Base-by-base conservation (phyloP, 2,329 filamentous ascomycete genomes). In the Zasmidium cellare region DNA sequence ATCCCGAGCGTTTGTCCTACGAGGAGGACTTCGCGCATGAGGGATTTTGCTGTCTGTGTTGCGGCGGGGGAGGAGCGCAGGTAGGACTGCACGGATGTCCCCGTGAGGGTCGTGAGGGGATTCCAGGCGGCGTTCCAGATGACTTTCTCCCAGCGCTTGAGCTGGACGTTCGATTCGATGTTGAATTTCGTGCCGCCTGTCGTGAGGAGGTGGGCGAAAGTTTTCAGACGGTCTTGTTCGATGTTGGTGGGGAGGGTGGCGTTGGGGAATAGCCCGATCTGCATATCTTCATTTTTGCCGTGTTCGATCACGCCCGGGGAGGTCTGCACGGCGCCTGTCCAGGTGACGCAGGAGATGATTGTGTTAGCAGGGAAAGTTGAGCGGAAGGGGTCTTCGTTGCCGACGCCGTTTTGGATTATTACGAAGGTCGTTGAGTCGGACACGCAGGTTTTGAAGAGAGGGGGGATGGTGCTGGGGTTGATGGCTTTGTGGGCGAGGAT, bases 351-450 rank as follows among this genome's bases (percentile, higher is more conserved):
- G 46, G 80, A 84, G 19, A 87, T 70, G 24, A 87, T 79, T 0
- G 82, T 80, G 35, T 79, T 80, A 0, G 69, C 54, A 0, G 82
- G 82, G 60, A 82, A 87, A 0, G 71, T 69, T 0, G 67, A 62
- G 0, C 72, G 67, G 53, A 85, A 85, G 3, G 82, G 79, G 14
- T 81, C 78, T 66, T 87, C 85, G 58, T 86, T 86, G 1, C 78
- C 79, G 22, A 87, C 81, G 0, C 85, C 85, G 64, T 87, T 87
- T 60, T 87, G 84, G n/a, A 86, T 79, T 1, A 87, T 79, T 11
- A 84, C 82, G 47, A 87, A 81, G 0, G 80, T 79, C 0, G 84
- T 86, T 46, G 73, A 62, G 7, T 69, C 66, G 5, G 66, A 71
- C 2, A 79, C 67, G 1, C 74, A 76, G 1, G 75, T 69, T 23